A percentile compares a stretch with the other conserved stretches of the same genome.
phyloP scores from a whole-genome alignment of 2,329 filamentous ascomycete genomes.

The Paecilomyces sp. region DNA sequence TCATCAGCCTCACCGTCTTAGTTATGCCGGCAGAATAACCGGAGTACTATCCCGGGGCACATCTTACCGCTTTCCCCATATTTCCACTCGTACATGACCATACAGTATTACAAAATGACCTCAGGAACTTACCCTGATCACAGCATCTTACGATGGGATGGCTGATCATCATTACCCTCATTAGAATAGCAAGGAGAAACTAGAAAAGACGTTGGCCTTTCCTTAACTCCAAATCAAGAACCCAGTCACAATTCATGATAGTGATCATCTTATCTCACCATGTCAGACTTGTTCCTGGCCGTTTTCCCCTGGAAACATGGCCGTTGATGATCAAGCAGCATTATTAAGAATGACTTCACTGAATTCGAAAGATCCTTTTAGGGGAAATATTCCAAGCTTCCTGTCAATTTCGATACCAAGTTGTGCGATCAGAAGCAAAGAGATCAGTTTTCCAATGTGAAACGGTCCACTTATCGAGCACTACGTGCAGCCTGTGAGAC shows the following conservation, averaged over 20 bases:
- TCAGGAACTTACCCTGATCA: background rate
- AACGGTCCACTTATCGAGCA: background rate
- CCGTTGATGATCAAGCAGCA: background rate
- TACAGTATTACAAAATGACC: background rate
- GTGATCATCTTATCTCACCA: background rate
- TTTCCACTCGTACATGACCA: background rate
- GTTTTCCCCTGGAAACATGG: background rate
- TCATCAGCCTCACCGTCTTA: background rate
- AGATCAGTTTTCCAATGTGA: background rate
- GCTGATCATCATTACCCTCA: background rate
- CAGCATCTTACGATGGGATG: background rate
- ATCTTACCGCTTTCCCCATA: background rate
- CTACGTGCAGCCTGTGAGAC: background rate
- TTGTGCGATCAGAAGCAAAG: background rate
- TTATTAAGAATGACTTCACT: background rate
- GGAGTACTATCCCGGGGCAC: background rate
- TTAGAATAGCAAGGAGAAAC: background rate
- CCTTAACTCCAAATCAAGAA: background rate
- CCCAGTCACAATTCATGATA: background rate
- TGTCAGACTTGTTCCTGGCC: background rate
- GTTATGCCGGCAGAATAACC: background rate
- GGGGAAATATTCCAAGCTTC: background rate
- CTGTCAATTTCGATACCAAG: background rate
- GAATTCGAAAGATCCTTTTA: background rate
- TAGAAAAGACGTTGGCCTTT: background rate